Base-by-base conservation (phyloP, 2,329 filamentous ascomycete species). In the Metarhizium humberi region DNA sequence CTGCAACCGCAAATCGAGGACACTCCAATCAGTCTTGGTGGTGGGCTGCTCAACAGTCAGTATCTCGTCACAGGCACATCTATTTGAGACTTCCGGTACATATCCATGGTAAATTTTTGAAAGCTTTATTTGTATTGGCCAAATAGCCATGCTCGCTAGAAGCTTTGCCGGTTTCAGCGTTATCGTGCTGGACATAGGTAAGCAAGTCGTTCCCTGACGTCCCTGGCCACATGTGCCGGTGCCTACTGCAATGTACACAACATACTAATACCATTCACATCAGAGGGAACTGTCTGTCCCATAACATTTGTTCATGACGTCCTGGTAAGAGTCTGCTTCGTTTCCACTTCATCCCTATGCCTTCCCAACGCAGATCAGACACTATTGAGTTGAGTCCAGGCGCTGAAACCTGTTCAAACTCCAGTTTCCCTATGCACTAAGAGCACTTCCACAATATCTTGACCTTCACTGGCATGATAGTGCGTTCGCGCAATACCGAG, bases 251-350 rank as follows among this genome's bases (percentile, higher is more conserved):
- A n/a, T 40, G 16, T 29, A 18, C 49, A 51, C 32, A 18, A 29
- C 30, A n/a, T 50, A 29, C 16, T 40, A 38, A 20, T 13, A 13
- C 43, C 57, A 50, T 34, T 3, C 6, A 59, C 56, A 38, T 55
- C 57, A 92, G 88, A 92, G 78, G 88, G 88, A 59, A 92, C 88
- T 51, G 84, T 92, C 60, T 91, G 87, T 70, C 86, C 87, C 63
- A 90, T 92, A 68, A 89, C 86, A 63, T 92, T 92, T 71, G 88
- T 92, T 71, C 89, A 89, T 73, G 86, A 91, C 69, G 82, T 88
- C 61, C 75, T 92, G 74, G 88, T 92, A 82, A 81, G 87, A 74
- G 56, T 57, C 55, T 59, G 43, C 52, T 43, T 50, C 54, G 50
- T 53, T 55, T 18, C 58, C 56, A 38, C 40, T 32, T 52, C 55